These are phyloP conservation scores for Erodium trifolium DNA, from an alignment of 441 rosid species.

Conservation along the genomic window DNA sequence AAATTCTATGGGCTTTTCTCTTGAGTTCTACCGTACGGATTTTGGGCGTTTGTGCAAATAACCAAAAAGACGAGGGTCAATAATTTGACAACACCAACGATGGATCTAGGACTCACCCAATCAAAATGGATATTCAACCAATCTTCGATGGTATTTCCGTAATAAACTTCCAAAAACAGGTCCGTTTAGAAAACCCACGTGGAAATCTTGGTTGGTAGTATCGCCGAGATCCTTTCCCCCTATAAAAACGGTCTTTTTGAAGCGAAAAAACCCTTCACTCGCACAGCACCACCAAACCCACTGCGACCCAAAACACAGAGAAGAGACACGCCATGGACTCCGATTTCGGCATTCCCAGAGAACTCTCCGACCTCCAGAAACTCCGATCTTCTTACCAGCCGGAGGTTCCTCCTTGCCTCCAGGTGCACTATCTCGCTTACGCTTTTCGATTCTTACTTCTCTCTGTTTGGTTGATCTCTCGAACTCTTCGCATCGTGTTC, in stretches of 20 bases:
- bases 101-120: background rate
- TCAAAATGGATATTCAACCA: background rate
- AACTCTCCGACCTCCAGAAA: slow-evolving; percentile 85
- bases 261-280: background rate
- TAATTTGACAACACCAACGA: background rate
- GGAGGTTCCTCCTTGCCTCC: slow-evolving; percentile 89
- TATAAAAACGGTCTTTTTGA: slow-evolving; percentile 17
- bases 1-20: background rate
- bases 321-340: slow-evolving; percentile 52
- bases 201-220: slow-evolving; percentile 22
- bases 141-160: background rate
- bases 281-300: background rate
- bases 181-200: background rate
- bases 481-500: background rate
- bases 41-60: background rate
- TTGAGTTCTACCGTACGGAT: background rate
- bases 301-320: slow-evolving; percentile 7
- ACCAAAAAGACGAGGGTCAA: background rate
- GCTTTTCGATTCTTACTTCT: background rate
- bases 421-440: slow-evolving; percentile 34
- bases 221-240: slow-evolving; percentile 19
- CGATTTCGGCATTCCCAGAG: slow-evolving; percentile 88
- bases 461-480: background rate
- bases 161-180: background rate
- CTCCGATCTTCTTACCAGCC: slow-evolving; percentile 80